Percentiles rank a stretch among this genome's conserved stretches.
Evolutionary conservation across 176 grass and related monocot genomes (phyloP).

Genomic region (Dactylis glomerata): DNA sequence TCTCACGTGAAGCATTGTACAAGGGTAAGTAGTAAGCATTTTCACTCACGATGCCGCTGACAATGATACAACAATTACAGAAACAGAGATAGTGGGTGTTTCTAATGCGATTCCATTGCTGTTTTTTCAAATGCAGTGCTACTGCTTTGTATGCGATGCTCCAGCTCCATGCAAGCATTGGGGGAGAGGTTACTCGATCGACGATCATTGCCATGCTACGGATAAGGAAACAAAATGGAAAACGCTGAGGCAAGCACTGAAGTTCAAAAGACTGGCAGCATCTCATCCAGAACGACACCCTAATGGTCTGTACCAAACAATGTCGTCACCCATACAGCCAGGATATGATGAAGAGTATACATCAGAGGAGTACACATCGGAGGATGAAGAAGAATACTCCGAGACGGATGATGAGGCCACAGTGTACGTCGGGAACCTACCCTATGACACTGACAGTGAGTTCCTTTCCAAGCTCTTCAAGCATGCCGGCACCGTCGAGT

Average conservation of each 20-base stretch:
- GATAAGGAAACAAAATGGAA: neutral
- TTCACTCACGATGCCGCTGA: too few relatives aligned
- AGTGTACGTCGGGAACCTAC: slow-evolving; percentile 72
- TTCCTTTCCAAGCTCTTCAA: slow-evolving; percentile 69
- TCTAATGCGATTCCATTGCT: neutral
- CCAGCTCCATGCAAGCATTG: neutral
- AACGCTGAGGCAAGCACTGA: neutral
- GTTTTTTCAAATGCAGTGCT: neutral
- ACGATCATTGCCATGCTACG: neutral
- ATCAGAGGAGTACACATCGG: slow-evolving; percentile 9
- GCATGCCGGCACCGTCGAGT: slow-evolving; percentile 59
- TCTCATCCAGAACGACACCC: neutral
- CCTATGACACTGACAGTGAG: slow-evolving; percentile 62
- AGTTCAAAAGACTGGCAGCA: neutral
- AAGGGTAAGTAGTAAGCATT: too few relatives aligned
- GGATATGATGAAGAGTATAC: neutral
- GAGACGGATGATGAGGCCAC: slow-evolving; percentile 55
- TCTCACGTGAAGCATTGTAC: too few relatives aligned
- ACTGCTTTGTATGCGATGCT: neutral
- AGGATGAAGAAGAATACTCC: slow-evolving; percentile 42
- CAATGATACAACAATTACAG: too few relatives aligned
- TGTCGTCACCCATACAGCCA: neutral
- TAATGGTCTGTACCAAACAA: neutral
- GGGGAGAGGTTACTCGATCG: neutral
- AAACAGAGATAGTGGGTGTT: neutral